phyloP scores from a whole-genome alignment of 108 stramenopile genomes.

The Nitzschia sp. region DNA sequence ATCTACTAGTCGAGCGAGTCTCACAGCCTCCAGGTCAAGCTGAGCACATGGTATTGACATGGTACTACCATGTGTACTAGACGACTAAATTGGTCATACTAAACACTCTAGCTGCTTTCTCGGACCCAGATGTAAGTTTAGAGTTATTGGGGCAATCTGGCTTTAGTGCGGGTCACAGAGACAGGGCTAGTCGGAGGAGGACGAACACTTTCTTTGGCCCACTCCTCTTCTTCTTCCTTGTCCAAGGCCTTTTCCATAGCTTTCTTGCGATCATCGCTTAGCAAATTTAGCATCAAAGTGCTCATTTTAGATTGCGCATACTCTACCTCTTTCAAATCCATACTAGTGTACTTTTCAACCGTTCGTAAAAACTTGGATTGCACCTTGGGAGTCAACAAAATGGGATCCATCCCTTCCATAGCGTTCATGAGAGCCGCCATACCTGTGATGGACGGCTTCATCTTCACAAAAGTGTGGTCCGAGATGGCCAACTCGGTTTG shows the following conservation, averaged over 20 bases:
- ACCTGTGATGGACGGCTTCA: slow-evolving; percentile 51
- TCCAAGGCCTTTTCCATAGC: slow-evolving; percentile 27
- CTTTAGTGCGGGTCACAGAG: slow-evolving; percentile 8
- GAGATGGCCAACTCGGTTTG: slow-evolving; percentile 71
- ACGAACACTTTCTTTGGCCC: slow-evolving; percentile 1
- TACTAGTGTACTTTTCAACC: slow-evolving; percentile 33
- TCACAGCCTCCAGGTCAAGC: too few species aligned
- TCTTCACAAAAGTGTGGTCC: slow-evolving; percentile 50
- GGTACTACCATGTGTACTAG: too few species aligned
- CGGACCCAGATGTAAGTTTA: not conserved
- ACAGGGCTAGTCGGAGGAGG: slow-evolving; percentile 1
- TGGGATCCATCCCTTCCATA: slow-evolving; percentile 57
- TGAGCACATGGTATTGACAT: too few species aligned
- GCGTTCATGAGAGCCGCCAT: slow-evolving; percentile 69
- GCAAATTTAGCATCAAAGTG: slow-evolving; percentile 24
- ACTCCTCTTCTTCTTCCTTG: slow-evolving; percentile 24
- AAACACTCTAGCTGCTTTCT: too few species aligned
- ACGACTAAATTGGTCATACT: too few species aligned
- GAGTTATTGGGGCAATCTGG: not conserved
- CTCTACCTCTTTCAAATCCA: slow-evolving; percentile 43
- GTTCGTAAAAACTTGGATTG: slow-evolving; percentile 40
- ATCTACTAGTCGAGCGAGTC: too few species aligned
- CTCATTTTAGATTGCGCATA: slow-evolving; percentile 37
- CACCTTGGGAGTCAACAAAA: slow-evolving; percentile 28
- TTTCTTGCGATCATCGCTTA: slow-evolving; percentile 26